Evolutionary conservation across 768 basidiomycete genomes (phyloP).

Genomic region (Holtermanniella nyarrowii): DNA sequence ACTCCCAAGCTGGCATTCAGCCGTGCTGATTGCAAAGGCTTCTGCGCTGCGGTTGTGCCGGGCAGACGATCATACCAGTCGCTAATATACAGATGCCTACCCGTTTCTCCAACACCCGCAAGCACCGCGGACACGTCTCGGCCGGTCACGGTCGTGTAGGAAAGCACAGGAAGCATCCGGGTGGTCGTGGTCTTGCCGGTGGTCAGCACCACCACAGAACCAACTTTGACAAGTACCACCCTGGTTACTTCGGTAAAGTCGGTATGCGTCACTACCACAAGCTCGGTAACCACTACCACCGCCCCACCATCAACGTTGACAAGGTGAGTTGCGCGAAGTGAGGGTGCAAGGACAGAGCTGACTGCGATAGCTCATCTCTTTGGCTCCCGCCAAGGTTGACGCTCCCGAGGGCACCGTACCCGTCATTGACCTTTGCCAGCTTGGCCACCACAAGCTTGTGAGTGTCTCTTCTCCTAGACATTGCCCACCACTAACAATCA

Average conservation of each 20-base stretch:
- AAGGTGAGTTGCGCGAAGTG: slow-evolving; percentile 45
- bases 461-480: slow-evolving; percentile 10
- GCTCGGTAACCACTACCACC: slow-evolving; percentile 81
- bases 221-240: slow-evolving; percentile 99
- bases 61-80: background rate
- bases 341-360: background rate
- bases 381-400: slow-evolving; percentile 39
- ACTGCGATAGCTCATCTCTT: slow-evolving; percentile 36
- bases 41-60: background rate
- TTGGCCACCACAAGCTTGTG: slow-evolving; percentile 41
- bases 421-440: slow-evolving; percentile 62
- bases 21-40: background rate
- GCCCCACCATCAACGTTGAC: slow-evolving; percentile 96
- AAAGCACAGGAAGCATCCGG: slow-evolving; percentile 99
- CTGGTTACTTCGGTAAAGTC: slow-evolving; percentile 99
- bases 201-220: slow-evolving; percentile 99
- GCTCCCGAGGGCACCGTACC: slow-evolving; percentile 54
- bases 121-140: slow-evolving; percentile 98
- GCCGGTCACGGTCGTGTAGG: slow-evolving; percentile 99
- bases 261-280: slow-evolving; percentile 99
- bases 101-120: slow-evolving; percentile 91
- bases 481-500: background rate
- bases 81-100: slow-evolving; percentile 70
- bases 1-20: no score
- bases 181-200: slow-evolving; percentile 98